phyloP scores from a whole-genome alignment of 768 basidiomycete species.

The Calocera viscosa region DNA sequence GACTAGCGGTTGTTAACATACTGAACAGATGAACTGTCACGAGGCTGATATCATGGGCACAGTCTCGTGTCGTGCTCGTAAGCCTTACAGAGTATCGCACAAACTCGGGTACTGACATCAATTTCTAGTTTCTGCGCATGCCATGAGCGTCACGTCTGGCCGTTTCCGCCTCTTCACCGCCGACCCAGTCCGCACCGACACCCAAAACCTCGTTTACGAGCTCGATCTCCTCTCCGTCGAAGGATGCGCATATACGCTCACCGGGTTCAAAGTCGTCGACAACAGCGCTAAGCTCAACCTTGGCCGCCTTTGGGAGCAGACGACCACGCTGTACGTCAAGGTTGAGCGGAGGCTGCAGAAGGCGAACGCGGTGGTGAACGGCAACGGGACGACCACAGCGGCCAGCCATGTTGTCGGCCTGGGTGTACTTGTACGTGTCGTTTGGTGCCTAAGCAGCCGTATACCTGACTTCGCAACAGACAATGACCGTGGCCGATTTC shows the following conservation, averaged over 20 bases:
- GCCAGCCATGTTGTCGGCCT: background rate
- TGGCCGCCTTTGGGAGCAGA: constrained; percentile 2
- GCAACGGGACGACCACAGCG: background rate
- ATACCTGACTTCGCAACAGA: background rate
- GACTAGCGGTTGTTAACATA: background rate
- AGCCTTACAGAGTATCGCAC: background rate
- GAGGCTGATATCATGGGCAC: constrained; percentile 1
- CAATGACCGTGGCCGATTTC: constrained; percentile 3
- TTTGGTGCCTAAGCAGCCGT: background rate
- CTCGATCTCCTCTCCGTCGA: constrained; percentile 8
- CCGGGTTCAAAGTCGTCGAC: constrained; percentile 10
- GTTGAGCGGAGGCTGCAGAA: background rate
- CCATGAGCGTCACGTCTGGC: constrained; percentile 1
- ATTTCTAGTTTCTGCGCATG: background rate
- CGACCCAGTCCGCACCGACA: constrained; percentile 4
- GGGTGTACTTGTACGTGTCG: background rate
- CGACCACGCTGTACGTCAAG: constrained; percentile 8
- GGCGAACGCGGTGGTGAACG: background rate
- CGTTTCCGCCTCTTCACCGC: constrained; percentile 10
- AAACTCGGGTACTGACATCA: background rate
- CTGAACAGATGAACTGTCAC: background rate
- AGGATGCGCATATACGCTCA: background rate
- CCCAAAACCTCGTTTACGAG: constrained; percentile 10
- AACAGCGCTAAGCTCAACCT: constrained; percentile 9
- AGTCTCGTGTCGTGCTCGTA: constrained; percentile 5